Evolutionary conservation across 164 flowering plant genomes (phyloP).

Genomic region (Cinnamomum chago): DNA sequence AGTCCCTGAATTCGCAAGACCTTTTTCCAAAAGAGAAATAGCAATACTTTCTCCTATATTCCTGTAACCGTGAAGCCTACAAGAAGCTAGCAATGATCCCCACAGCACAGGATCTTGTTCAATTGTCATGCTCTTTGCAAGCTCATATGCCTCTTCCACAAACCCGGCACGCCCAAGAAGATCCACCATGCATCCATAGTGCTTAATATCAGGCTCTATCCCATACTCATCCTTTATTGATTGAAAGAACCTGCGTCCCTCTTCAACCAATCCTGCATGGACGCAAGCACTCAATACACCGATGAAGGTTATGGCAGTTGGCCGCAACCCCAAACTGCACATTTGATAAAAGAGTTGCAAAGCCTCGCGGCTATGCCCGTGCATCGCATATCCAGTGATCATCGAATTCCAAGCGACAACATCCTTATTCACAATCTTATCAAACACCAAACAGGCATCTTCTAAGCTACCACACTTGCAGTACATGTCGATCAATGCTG

Average conservation of each 20-base stretch:
- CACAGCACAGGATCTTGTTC: conserved; percentile 57
- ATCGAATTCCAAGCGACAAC: conserved; percentile 76
- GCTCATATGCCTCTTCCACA: conserved; percentile 58
- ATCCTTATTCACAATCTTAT: conserved; percentile 45
- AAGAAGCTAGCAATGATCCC: conserved; percentile 71
- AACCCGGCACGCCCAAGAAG: conserved; percentile 74
- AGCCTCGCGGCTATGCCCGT: conserved; percentile 58
- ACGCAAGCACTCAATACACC: conserved; percentile 66
- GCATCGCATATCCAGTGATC: conserved; percentile 69
- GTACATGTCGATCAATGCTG: conserved; percentile 81
- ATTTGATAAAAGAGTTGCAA: conserved; percentile 44
- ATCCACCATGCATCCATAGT: conserved; percentile 88
- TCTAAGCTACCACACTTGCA: conserved; percentile 79
- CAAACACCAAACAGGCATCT: conserved; percentile 62
- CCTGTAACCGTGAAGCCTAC: conserved; percentile 51
- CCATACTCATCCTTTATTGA: conserved; percentile 47
- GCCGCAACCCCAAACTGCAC: conserved; percentile 34
- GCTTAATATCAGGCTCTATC: conserved; percentile 75
- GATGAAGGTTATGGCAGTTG: conserved; percentile 66
- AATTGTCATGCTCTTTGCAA: conserved; percentile 47
- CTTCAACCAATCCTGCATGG: conserved; percentile 57
- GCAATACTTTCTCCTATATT: conserved; percentile 56
- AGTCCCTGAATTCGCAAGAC: conserved; percentile 61
- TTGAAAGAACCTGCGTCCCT: conserved; percentile 46
- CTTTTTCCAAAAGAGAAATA: conserved; percentile 34